These are phyloP conservation scores for Penicillium sp. DNA, from an alignment of 2,329 filamentous ascomycete species.

Conservation along the genomic window DNA sequence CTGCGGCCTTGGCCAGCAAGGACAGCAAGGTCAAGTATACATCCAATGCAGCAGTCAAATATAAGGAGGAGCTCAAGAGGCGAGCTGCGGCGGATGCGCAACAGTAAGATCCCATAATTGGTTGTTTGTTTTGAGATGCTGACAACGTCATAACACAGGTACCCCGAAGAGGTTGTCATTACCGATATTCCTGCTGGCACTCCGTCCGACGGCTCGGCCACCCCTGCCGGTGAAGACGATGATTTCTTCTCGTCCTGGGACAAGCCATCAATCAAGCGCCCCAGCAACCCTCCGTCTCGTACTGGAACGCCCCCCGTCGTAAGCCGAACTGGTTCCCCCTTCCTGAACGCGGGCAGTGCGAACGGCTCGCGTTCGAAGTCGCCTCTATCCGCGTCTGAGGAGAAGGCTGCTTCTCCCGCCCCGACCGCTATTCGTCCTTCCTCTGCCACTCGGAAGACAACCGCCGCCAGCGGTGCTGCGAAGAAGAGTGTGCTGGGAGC, in stretches of 20 bases:
- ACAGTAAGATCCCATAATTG: conserved; percentile 59
- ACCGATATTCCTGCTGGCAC: conserved; percentile 65
- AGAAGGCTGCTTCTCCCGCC: conserved; percentile 53
- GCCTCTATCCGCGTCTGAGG: conserved; percentile 62
- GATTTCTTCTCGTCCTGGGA: conserved; percentile 99
- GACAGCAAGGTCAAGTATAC: conserved; percentile 97
- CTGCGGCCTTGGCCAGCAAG: conserved; percentile 90
- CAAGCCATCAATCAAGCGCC: conserved; percentile 93
- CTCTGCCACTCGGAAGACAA: conserved; percentile 75
- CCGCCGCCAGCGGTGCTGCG: conserved; percentile 57
- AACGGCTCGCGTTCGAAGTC: conserved; percentile 79
- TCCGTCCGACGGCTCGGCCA: conserved; percentile 64
- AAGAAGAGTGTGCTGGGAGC: conserved; percentile 86
- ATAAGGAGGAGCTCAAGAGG: conserved; percentile 93
- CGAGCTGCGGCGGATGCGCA: conserved; percentile 78
- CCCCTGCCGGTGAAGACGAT: conserved; percentile 80
- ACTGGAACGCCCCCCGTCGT: conserved; percentile 80
- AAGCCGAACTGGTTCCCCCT: conserved; percentile 82
- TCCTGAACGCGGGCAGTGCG: conserved; percentile 70
- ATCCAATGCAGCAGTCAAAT: conserved; percentile 88
- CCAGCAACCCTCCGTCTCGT: conserved; percentile 87
- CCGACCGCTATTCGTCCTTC: conserved; percentile 70
- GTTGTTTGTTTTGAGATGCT: conserved; percentile 9
- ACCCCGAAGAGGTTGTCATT: conserved; percentile 80
- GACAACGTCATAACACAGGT: conserved; percentile 50